Evolutionary conservation across 73 alveolate species (phyloP).

Genomic region (Stentor roeselii): DNA sequence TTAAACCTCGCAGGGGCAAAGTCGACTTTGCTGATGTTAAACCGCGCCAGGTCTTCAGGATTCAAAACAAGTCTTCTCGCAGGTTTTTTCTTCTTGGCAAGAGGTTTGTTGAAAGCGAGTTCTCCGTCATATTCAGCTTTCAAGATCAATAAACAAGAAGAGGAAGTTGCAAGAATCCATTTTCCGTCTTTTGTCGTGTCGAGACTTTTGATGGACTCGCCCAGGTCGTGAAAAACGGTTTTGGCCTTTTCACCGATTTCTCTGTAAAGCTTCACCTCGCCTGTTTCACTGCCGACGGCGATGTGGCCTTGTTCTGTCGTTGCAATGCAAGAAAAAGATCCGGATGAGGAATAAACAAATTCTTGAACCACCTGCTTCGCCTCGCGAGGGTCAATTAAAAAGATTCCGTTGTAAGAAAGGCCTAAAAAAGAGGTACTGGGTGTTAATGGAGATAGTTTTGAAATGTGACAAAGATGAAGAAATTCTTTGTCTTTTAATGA

Average conservation of each 20-base stretch:
- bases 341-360: not conserved
- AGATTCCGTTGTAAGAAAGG: not conserved
- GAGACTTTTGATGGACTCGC: slow-evolving; percentile 26
- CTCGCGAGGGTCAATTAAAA: not conserved
- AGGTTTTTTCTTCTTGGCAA: not conserved
- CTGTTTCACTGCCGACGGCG: slow-evolving; percentile 19
- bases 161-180: slow-evolving; percentile 25
- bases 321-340: not conserved
- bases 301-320: slow-evolving; percentile 15
- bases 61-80: slow-evolving; percentile 15
- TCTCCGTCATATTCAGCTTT: slow-evolving; percentile 19
- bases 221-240: slow-evolving; percentile 21
- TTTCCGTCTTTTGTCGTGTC: slow-evolving; percentile 17
- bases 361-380: not conserved
- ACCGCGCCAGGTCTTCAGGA: slow-evolving; percentile 17
- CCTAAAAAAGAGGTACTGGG: not conserved
- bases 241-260: slow-evolving; percentile 27
- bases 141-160: not conserved
- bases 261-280: slow-evolving; percentile 12
- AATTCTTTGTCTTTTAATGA: not conserved
- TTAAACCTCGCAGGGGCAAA: slow-evolving; percentile 26
- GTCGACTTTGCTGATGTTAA: not conserved
- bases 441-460: not conserved
- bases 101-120: not conserved
- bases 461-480: not conserved